phyloP scores from a whole-genome alignment of 2,329 filamentous ascomycete genomes.

The Polytolypa hystricis region DNA sequence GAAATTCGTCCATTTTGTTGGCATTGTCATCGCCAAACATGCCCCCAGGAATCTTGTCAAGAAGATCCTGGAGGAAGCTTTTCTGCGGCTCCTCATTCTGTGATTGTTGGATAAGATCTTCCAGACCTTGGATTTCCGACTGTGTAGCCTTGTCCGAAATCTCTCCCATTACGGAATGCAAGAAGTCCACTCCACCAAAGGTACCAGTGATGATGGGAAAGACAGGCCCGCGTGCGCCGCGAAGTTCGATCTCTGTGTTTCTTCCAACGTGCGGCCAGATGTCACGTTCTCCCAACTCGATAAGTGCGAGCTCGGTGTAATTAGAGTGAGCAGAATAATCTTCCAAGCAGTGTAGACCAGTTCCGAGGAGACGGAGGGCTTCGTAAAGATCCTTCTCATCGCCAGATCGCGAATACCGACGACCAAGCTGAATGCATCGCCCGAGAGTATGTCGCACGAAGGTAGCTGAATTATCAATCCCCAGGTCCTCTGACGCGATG shows the following conservation, averaged over 20 bases:
- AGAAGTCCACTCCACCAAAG: slow-evolving; percentile 88
- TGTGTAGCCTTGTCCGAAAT: slow-evolving; percentile 84
- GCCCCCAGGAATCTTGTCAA: slow-evolving; percentile 71
- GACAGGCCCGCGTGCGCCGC: slow-evolving; percentile 54
- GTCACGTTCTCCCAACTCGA: slow-evolving; percentile 69
- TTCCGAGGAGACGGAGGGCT: slow-evolving; percentile 74
- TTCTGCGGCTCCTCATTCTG: slow-evolving; percentile 53
- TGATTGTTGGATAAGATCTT: slow-evolving; percentile 61
- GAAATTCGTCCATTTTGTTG: slow-evolving; percentile 65
- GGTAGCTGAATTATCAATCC: slow-evolving; percentile 70
- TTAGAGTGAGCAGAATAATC: slow-evolving; percentile 92
- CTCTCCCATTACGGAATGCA: slow-evolving; percentile 71
- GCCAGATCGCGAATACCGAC: slow-evolving; percentile 54
- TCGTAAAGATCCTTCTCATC: slow-evolving; percentile 75
- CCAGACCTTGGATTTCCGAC: slow-evolving; percentile 78
- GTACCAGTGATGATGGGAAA: slow-evolving; percentile 84
- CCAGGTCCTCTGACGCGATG: slow-evolving; percentile 70
- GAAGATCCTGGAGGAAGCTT: slow-evolving; percentile 64
- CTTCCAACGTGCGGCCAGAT: slow-evolving; percentile 82
- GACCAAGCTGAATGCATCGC: slow-evolving; percentile 67
- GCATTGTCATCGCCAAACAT: slow-evolving; percentile 59
- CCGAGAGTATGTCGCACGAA: slow-evolving; percentile 65
- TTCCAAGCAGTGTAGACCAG: slow-evolving; percentile 80
- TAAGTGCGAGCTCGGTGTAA: slow-evolving; percentile 77
- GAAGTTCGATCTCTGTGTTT: slow-evolving; percentile 57